Percentiles rank a stretch among this genome's conserved stretches.
Evolutionary conservation across 768 basidiomycete species (phyloP).

Genomic region (Panellus pusillus): DNA sequence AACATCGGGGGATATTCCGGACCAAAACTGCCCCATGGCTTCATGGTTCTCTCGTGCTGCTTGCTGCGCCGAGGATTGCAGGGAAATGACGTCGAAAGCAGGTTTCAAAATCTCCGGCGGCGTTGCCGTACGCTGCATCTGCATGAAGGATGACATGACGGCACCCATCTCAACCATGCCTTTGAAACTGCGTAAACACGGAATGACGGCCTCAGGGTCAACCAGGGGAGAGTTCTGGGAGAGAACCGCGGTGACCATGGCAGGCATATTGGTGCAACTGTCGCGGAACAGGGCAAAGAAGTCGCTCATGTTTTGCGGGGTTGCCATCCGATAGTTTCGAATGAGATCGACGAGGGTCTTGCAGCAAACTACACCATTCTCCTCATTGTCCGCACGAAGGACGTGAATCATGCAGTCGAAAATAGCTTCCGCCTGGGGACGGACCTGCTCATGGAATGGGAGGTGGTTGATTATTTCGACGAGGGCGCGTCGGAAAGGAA

Average conservation of each 20-base stretch:
- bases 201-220: constrained; percentile 60
- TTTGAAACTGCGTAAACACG: constrained; percentile 86
- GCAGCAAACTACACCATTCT: constrained; percentile 87
- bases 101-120: constrained; percentile 66
- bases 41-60: constrained; percentile 76
- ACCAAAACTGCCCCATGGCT: constrained; percentile 79
- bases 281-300: constrained; percentile 83
- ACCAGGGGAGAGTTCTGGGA: constrained; percentile 59
- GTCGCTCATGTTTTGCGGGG: constrained; percentile 72
- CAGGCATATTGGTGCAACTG: constrained; percentile 70
- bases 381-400: constrained; percentile 91
- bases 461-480: constrained; percentile 90
- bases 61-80: constrained; percentile 81
- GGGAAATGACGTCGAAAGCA: constrained; percentile 75
- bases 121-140: constrained; percentile 71
- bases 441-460: constrained; percentile 76
- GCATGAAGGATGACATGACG: constrained; percentile 87
- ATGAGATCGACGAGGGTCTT: constrained; percentile 90
- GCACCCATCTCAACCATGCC: constrained; percentile 92
- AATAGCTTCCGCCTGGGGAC: constrained; percentile 63
- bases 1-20: constrained; percentile 77
- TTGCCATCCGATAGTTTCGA: constrained; percentile 69
- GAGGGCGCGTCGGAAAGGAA: constrained; percentile 82
- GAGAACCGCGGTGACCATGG: constrained; percentile 73
- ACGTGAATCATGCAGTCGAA: constrained; percentile 82